Evolutionary conservation across 2,329 filamentous ascomycete genomes (phyloP).

Genomic region (Hypomyces rosellus): DNA sequence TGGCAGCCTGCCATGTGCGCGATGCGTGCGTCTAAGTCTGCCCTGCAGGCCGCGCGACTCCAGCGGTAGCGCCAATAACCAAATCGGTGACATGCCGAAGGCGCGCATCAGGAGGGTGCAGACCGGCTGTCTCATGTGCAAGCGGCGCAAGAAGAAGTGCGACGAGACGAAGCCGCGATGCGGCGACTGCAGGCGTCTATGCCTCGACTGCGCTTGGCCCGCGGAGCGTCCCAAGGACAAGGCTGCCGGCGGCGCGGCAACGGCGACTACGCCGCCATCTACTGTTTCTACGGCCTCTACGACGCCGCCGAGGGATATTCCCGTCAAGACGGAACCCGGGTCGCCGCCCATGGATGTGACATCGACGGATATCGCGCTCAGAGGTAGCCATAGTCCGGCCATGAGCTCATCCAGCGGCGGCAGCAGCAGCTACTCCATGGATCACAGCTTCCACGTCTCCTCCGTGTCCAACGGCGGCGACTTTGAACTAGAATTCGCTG

Average conservation of each 20-base stretch:
- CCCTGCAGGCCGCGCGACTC: constrained; percentile 25
- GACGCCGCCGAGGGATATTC: neutral
- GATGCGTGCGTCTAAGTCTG: constrained; percentile 27
- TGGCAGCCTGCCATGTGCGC: constrained; percentile 26
- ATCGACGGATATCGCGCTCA: constrained; percentile 5
- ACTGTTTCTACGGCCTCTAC: no score
- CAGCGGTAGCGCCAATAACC: constrained; percentile 8
- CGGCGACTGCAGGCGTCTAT: constrained; percentile 30
- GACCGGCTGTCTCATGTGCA: constrained; percentile 39
- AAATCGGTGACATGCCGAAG: constrained; percentile 21
- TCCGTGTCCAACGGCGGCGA: constrained; percentile 10
- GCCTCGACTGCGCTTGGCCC: constrained; percentile 28
- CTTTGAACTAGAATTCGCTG: constrained; percentile 15
- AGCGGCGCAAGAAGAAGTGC: constrained; percentile 42
- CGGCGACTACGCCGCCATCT: neutral
- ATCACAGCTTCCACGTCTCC: constrained; percentile 7
- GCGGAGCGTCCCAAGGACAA: constrained; percentile 18
- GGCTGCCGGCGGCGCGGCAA: neutral
- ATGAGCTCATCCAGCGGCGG: constrained; percentile 5
- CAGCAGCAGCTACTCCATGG: constrained; percentile 7
- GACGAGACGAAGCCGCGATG: constrained; percentile 39
- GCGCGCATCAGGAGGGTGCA: constrained; percentile 28
- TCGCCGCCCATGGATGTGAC: neutral
- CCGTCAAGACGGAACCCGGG: neutral
- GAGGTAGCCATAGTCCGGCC: constrained; percentile 7